Evolutionary conservation across 208 protist species (phyloP), one percentile per base, ranked within the genome.

Genomic region (Acanthamoeba royreba): DNA sequence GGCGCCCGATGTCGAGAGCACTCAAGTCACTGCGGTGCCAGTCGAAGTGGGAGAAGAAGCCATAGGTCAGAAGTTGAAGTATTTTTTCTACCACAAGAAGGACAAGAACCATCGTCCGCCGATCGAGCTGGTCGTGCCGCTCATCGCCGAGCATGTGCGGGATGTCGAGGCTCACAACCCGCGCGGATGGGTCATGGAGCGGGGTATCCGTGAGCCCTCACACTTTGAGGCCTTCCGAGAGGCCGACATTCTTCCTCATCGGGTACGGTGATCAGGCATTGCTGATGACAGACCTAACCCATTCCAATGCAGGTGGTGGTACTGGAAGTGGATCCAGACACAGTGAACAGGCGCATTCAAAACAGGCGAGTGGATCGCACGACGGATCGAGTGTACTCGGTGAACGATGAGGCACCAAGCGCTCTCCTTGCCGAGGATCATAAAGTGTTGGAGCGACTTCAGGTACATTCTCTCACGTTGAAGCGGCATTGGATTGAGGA

Each of bases 21-120:
- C 15, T 22, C 22, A n/a, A n/a, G n/a, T n/a, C n/a, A n/a, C n/a
- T n/a, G n/a, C n/a, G n/a, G n/a, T n/a, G n/a, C n/a, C n/a, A n/a
- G n/a, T 58, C 15, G 13, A 13, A 8, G 4, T 4, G 0, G 72
- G 52, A 13, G 72, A 83, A 22, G 31, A 31, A 3, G 28, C 28
- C 43, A 22, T 69, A 31, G 83, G 52, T n/a, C 83, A 69, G 49
- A 90, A 66, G 31, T 42, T 91, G 52, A 22, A 45, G n/a, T 35
- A 91, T 53, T 91, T 91, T 40, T 91, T 91, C 85, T 91, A 74
- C 58, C 85, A 72, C 25, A 72, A 74, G 31, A 91, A 91, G 85
- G 85, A 91, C 85, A 66, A 72, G 58, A 63, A 22, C 33, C n/a
- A 45, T 40, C 85, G 83, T 0, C 83, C 83, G 38, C 85, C 85